phyloP scores from a whole-genome alignment of 257 asterid genomes.

The Buddleja alternifolia region DNA sequence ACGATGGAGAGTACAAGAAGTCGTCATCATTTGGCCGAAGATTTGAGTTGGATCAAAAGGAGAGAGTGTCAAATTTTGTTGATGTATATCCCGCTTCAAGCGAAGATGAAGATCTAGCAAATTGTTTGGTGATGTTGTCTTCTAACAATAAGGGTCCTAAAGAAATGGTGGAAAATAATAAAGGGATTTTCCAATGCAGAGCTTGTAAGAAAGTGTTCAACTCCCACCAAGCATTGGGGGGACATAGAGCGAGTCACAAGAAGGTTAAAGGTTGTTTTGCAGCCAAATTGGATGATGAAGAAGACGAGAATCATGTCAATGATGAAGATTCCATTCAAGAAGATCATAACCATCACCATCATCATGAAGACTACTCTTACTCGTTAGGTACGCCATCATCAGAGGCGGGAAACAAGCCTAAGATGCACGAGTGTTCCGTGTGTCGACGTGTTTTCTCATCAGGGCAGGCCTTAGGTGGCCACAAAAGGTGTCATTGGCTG shows the following conservation, averaged over 20 bases:
- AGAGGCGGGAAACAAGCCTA: conserved; percentile 32
- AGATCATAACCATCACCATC: background rate
- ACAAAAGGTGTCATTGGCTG: conserved; percentile 85
- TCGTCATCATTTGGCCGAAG: background rate
- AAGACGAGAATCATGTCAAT: conserved; percentile 28
- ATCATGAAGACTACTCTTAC: too few species aligned
- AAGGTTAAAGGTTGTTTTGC: conserved; percentile 92
- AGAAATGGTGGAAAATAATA: conserved; percentile 40
- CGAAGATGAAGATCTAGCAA: conserved; percentile 84
- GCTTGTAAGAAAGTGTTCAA: conserved; percentile 74
- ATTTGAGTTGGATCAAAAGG: conserved; percentile 18
- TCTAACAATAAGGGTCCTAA: conserved; percentile 46
- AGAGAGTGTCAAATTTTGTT: background rate
- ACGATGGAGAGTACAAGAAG: conserved; percentile 24
- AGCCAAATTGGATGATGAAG: conserved; percentile 32
- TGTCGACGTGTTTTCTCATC: conserved; percentile 76
- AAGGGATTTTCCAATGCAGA: conserved; percentile 72
- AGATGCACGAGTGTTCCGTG: conserved; percentile 75
- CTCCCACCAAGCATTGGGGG: conserved; percentile 95
- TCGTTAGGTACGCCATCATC: too few species aligned
- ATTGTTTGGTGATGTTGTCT: conserved; percentile 75
- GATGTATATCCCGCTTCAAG: conserved; percentile 30
- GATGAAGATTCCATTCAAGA: conserved; percentile 43
- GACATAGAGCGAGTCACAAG: conserved; percentile 95
- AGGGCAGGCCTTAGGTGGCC: conserved; percentile 89